These are phyloP conservation scores for Phytophthora melonis DNA, from an alignment of 352 stramenopile genomes.

Conservation along the genomic window DNA sequence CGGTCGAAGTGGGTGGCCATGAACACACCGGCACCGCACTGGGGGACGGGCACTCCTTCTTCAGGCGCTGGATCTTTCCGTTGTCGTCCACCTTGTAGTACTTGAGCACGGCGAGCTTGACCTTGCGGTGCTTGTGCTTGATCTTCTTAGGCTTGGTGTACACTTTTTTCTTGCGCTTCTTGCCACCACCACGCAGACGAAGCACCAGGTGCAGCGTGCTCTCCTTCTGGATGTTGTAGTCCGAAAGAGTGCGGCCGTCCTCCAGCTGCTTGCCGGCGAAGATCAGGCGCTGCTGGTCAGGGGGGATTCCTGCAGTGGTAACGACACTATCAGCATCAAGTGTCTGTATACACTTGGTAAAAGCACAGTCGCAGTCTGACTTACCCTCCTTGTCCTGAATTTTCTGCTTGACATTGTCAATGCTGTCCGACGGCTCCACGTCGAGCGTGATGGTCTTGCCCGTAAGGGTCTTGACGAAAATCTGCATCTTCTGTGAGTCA, in stretches of 20 bases:
- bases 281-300: conserved; percentile 99
- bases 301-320: conserved; percentile 92
- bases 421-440: conserved; percentile 99
- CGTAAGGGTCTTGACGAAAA: conserved; percentile 96
- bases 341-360: not conserved
- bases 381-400: conserved; percentile 99
- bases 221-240: conserved; percentile 98
- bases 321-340: not conserved
- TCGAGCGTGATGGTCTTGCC: conserved; percentile 99
- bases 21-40: conserved; percentile 98
- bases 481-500: conserved; percentile 90
- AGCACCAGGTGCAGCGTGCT: conserved; percentile 98
- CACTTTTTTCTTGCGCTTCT: conserved; percentile 99
- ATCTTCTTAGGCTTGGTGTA: conserved; percentile 99
- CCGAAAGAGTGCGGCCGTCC: conserved; percentile 93
- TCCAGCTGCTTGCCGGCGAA: conserved; percentile 99
- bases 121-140: conserved; percentile 96
- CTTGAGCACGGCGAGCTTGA: conserved; percentile 98
- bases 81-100: conserved; percentile 98
- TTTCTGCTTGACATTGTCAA: conserved; percentile 99
- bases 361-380: not conserved
- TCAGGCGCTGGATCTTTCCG: conserved; percentile 97
- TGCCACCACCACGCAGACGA: conserved; percentile 95
- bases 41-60: conserved; percentile 97
- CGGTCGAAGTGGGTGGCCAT: conserved; percentile 99